Percentiles rank a stretch among this genome's conserved stretches.
These are phyloP conservation scores for Zygosaccharomyces sapae DNA, from an alignment of 1,139 yeast species.

Conservation along the genomic window DNA sequence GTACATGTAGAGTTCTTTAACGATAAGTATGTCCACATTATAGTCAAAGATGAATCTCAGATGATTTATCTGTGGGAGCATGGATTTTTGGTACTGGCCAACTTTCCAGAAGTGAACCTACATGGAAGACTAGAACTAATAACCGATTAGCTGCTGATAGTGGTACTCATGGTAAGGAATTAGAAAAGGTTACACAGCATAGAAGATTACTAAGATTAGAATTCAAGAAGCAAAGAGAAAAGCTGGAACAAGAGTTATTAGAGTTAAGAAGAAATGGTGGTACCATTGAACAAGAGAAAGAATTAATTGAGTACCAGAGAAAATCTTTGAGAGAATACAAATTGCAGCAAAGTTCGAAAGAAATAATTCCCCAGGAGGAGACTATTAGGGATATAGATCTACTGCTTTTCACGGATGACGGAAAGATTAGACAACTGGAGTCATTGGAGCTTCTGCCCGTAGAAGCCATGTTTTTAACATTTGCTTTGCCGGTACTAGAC, in stretches of 20 bases:
- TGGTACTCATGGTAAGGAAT: conserved; percentile 27
- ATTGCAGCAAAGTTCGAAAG: conserved; percentile 28
- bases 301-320: conserved; percentile 34
- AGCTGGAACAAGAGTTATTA: conserved; percentile 36
- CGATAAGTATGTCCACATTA: conserved; percentile 24
- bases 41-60: conserved; percentile 43
- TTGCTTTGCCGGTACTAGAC: conserved; percentile 42
- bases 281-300: conserved; percentile 30
- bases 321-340: conserved; percentile 34
- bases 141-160: conserved; percentile 42
- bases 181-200: conserved; percentile 72
- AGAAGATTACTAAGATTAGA: conserved; percentile 69
- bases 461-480: conserved; percentile 66
- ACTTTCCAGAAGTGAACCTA: conserved; percentile 85
- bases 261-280: conserved; percentile 35
- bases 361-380: conserved; percentile 19
- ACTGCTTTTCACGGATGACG: conserved; percentile 40
- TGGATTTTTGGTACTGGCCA: conserved; percentile 96
- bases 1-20: conserved; percentile 23
- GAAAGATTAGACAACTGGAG: conserved; percentile 50
- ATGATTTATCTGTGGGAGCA: conserved; percentile 69
- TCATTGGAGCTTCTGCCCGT: conserved; percentile 67
- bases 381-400: conserved; percentile 42
- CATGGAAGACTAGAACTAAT: conserved; percentile 70
- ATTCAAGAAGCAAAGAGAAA: conserved; percentile 57